Conservation (phyloP, 2,329 filamentous ascomycete genomes). For the Orbilia quercus region DNA sequence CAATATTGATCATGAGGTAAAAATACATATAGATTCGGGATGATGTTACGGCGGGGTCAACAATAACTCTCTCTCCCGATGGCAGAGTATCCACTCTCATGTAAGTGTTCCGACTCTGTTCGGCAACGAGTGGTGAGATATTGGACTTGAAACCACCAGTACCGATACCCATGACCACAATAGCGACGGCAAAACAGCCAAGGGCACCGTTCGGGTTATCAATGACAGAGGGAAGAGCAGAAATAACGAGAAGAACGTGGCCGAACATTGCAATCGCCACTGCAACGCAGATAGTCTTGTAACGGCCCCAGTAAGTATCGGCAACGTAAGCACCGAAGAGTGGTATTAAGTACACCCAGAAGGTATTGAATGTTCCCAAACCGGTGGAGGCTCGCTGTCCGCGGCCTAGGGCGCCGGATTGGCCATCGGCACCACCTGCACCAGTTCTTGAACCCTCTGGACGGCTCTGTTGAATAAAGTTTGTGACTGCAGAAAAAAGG, state of each 20-base stretch:
- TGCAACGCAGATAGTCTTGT: constrained; percentile 76
- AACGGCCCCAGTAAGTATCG: constrained; percentile 77
- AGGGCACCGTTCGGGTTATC: constrained; percentile 70
- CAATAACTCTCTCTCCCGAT: constrained; percentile 75
- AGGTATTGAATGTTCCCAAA: constrained; percentile 70
- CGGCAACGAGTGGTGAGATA: constrained; percentile 77
- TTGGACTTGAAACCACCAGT: constrained; percentile 86
- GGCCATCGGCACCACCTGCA: constrained; percentile 63
- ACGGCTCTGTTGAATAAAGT: constrained; percentile 71
- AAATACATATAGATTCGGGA: constrained; percentile 77
- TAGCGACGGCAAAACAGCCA: constrained; percentile 72
- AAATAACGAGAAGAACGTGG: constrained; percentile 74
- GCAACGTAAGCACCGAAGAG: constrained; percentile 71
- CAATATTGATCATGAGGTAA: constrained; percentile 77
- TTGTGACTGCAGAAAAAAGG: constrained; percentile 66
- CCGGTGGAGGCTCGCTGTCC: constrained; percentile 70
- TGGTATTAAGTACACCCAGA: constrained; percentile 73
- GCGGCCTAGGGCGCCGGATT: constrained; percentile 70
- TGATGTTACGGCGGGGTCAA: constrained; percentile 76
- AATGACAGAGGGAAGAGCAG: constrained; percentile 74
- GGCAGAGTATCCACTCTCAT: constrained; percentile 70
- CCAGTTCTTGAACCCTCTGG: constrained; percentile 70
- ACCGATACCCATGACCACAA: constrained; percentile 75
- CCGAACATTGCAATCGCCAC: constrained; percentile 73
- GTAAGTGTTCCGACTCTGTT: constrained; percentile 73